Evolutionary conservation across 768 basidiomycete genomes (phyloP).

Genomic region (Mycena alexandri): DNA sequence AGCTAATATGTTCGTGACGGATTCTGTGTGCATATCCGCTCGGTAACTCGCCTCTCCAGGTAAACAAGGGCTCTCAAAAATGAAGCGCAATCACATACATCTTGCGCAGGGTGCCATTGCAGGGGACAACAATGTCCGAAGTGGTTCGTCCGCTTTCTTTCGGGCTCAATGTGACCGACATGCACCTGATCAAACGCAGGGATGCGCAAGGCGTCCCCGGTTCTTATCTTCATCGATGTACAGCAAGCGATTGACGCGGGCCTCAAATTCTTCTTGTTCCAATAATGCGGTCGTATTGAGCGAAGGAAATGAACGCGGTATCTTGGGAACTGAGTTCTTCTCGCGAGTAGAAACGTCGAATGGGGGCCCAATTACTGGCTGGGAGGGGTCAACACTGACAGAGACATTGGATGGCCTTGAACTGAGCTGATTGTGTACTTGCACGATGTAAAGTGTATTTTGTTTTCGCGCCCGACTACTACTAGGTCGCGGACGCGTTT

Average conservation of each 20-base stretch:
- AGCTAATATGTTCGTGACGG: conserved; percentile 58
- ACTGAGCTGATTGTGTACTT: background rate
- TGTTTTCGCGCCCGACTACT: no score
- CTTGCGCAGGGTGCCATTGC: conserved; percentile 85
- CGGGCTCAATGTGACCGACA: background rate
- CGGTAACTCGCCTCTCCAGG: conserved; percentile 54
- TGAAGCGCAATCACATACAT: conserved; percentile 94
- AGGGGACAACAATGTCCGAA: conserved; percentile 78
- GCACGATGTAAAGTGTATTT: no score
- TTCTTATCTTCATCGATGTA: conserved; percentile 88
- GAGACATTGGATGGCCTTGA: conserved; percentile 8
- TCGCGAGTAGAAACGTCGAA: conserved; percentile 70
- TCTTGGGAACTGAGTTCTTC: conserved; percentile 76
- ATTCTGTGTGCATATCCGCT: background rate
- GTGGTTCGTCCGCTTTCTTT: conserved; percentile 62
- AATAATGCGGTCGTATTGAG: conserved; percentile 92
- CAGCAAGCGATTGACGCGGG: conserved; percentile 76
- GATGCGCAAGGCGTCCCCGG: conserved; percentile 81
- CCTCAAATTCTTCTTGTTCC: conserved; percentile 81
- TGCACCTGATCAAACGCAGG: conserved; percentile 57
- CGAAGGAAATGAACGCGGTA: conserved; percentile 76
- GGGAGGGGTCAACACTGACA: conserved; percentile 43
- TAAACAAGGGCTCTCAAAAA: conserved; percentile 80
- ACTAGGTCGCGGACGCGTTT: no score
- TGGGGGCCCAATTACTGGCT: conserved; percentile 43